Percentiles rank a stretch among this genome's conserved stretches.
Conservation (phyloP, 75 land plant genomes). For the Chamaecyparis obtusa region DNA sequence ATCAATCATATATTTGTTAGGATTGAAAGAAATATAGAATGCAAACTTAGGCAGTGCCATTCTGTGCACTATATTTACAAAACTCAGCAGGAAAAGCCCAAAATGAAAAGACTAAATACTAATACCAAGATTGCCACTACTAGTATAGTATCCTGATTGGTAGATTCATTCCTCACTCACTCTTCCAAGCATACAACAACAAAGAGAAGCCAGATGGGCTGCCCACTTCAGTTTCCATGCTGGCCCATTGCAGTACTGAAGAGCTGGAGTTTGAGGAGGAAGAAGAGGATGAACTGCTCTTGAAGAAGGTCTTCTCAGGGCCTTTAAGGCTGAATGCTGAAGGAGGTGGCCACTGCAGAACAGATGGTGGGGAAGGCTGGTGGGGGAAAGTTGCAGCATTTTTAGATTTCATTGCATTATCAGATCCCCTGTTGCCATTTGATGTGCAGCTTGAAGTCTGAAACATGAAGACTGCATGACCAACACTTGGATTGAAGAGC, state of each 20-base stretch:
- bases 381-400: slow-evolving; percentile 24
- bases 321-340: slow-evolving; percentile 11
- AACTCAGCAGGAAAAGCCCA: slow-evolving; percentile 4
- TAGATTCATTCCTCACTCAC: not conserved
- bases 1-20: slow-evolving; percentile 13
- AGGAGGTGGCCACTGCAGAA: slow-evolving; percentile 35
- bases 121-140: not conserved
- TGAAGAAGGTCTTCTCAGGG: slow-evolving; percentile 24
- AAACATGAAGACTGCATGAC: slow-evolving; percentile 57
- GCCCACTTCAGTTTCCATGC: slow-evolving; percentile 49
- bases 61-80: slow-evolving; percentile 6
- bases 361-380: slow-evolving; percentile 20
- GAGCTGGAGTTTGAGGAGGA: slow-evolving; percentile 26
- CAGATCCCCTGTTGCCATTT: slow-evolving; percentile 23
- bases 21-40: not conserved
- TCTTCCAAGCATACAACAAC: slow-evolving; percentile 60
- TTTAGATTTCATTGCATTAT: slow-evolving; percentile 16
- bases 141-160: not conserved
- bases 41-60: slow-evolving; percentile 7
- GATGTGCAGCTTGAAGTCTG: slow-evolving; percentile 21
- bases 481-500: slow-evolving; percentile 42
- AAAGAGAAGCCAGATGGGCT: slow-evolving; percentile 52
- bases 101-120: not conserved
- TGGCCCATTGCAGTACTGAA: slow-evolving; percentile 42
- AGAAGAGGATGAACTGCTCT: slow-evolving; percentile 26